These are phyloP conservation scores for Ogataea chonburiensis DNA, from an alignment of 805 yeast species.

Conservation along the genomic window DNA sequence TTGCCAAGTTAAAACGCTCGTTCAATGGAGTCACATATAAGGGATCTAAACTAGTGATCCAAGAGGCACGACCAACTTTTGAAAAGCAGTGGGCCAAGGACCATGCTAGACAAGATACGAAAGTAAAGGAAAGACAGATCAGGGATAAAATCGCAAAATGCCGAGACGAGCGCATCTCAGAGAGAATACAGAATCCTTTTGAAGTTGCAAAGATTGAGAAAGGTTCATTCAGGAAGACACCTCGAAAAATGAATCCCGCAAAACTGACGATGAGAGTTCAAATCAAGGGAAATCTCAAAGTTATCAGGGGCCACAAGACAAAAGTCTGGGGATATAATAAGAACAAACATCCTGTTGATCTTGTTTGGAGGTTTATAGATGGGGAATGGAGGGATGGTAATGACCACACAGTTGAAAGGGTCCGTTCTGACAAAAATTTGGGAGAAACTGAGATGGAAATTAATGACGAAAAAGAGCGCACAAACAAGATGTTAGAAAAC, in stretches of 20 bases:
- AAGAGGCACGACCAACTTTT: slow-evolving; percentile 60
- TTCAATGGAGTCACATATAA: slow-evolving; percentile 73
- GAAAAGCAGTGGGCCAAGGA: slow-evolving; percentile 47
- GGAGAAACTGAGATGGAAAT: slow-evolving; percentile 32
- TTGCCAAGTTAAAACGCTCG: slow-evolving; percentile 49
- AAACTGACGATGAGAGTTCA: slow-evolving; percentile 64
- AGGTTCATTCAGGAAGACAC: slow-evolving; percentile 62
- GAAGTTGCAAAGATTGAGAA: slow-evolving; percentile 21
- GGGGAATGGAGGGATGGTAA: slow-evolving; percentile 80
- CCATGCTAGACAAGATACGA: slow-evolving; percentile 39
- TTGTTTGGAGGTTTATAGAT: slow-evolving; percentile 59
- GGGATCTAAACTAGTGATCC: slow-evolving; percentile 64
- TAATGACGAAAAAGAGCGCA: slow-evolving; percentile 38
- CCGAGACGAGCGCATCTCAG: slow-evolving; percentile 43
- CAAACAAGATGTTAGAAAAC: slow-evolving; percentile 45
- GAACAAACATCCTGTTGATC: slow-evolving; percentile 55
- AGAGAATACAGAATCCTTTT: slow-evolving; percentile 42
- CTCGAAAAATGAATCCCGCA: slow-evolving; percentile 48
- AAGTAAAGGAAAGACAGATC: slow-evolving; percentile 28
- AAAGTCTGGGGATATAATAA: slow-evolving; percentile 92
- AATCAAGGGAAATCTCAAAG: slow-evolving; percentile 55
- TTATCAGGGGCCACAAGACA: slow-evolving; percentile 61
- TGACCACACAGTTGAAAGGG: slow-evolving; percentile 72
- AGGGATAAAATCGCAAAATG: slow-evolving; percentile 36
- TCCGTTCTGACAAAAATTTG: slow-evolving; percentile 9